phyloP scores from a whole-genome alignment of 2,329 filamentous ascomycete species.

The Colletotrichum scovillei region DNA sequence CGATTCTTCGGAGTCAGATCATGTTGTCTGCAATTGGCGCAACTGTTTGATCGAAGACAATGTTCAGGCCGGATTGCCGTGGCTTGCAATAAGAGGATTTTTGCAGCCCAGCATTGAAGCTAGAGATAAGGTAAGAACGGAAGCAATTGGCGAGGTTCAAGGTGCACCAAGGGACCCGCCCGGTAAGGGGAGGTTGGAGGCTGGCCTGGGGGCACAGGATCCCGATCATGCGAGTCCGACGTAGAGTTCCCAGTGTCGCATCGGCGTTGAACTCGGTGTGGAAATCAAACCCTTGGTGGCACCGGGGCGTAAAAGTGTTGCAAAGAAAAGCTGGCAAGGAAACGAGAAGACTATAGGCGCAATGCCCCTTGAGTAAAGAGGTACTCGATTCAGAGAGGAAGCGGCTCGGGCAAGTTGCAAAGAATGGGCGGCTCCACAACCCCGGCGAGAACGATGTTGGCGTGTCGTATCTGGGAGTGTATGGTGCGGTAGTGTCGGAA shows the following conservation, averaged over 20 bases:
- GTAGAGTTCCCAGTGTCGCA: neutral
- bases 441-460: constrained; percentile 3
- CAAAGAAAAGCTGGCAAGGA: neutral
- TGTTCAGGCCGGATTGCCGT: neutral
- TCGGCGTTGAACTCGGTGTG: neutral
- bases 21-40: constrained; percentile 1
- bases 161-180: neutral
- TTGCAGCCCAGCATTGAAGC: neutral
- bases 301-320: constrained; percentile 4
- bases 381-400: neutral
- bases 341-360: neutral
- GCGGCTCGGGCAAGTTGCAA: neutral
- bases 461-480: neutral
- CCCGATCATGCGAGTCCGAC: constrained; percentile 13
- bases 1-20: constrained; percentile 1
- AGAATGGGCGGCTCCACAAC: constrained; percentile 15
- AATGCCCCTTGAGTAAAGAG: constrained; percentile 16
- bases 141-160: neutral
- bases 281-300: constrained; percentile 19
- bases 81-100: neutral
- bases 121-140: constrained; percentile 18
- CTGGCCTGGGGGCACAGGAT: constrained; percentile 14
- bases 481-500: constrained; percentile 21
- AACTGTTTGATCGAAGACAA: neutral
- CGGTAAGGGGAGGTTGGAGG: neutral